Evolutionary conservation across 768 basidiomycete species (phyloP).

Genomic region (Suillus cothurnatus): DNA sequence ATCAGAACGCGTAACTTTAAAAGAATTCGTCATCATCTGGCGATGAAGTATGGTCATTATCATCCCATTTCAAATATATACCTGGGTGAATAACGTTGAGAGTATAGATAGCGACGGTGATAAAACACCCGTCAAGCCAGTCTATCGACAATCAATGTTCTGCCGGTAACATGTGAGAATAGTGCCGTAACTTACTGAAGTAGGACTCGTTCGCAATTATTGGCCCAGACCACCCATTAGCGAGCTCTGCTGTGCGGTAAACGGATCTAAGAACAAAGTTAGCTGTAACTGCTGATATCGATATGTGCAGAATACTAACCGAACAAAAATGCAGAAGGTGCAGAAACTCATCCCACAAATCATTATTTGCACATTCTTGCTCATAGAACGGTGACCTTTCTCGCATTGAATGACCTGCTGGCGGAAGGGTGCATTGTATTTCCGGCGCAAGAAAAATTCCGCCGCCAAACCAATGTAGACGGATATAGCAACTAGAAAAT

Average conservation of each 20-base stretch:
- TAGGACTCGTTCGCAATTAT: constrained; percentile 51
- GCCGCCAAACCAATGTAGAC: constrained; percentile 42
- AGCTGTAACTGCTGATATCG: not conserved
- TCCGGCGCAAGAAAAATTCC: constrained; percentile 51
- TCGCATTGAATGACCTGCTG: constrained; percentile 1
- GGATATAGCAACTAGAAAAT: constrained; percentile 40
- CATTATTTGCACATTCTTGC: constrained; percentile 31
- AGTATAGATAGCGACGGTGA: constrained; percentile 46
- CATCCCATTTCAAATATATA: constrained; percentile 28
- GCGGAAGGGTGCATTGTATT: constrained; percentile 37
- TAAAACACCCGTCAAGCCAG: constrained; percentile 51
- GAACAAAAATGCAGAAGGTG: constrained; percentile 47
- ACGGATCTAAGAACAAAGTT: constrained; percentile 8
- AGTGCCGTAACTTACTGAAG: constrained; percentile 41
- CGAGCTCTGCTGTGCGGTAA: constrained; percentile 18
- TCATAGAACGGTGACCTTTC: not conserved
- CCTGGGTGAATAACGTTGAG: constrained; percentile 51
- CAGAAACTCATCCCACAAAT: constrained; percentile 39
- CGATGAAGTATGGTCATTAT: too few relatives aligned
- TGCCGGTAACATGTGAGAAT: not conserved
- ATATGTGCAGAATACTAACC: constrained; percentile 30
- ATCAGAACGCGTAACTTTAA: not conserved
- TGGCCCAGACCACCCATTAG: constrained; percentile 43
- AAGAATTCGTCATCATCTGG: not conserved
- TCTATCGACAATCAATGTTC: constrained; percentile 32